A percentile compares a stretch with the other conserved stretches of the same genome.
These are phyloP conservation scores for Pleurotus sapidus DNA, from an alignment of 768 basidiomycete species.

Conservation along the genomic window DNA sequence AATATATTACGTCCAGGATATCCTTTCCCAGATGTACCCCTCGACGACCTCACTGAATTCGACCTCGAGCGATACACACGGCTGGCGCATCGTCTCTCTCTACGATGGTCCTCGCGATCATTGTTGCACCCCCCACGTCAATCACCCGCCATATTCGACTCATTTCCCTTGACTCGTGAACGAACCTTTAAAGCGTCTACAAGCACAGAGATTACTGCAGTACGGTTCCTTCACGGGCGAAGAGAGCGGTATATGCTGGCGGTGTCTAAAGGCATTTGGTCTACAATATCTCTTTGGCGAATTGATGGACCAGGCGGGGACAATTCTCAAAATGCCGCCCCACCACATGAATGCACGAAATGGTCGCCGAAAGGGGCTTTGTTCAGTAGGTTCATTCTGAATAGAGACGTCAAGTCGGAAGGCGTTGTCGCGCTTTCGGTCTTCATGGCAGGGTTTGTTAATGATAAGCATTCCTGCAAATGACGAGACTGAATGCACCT, in stretches of 20 bases:
- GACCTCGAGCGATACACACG: conserved; percentile 45
- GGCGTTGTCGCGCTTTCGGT: conserved; percentile 52
- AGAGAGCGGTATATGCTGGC: conserved; percentile 45
- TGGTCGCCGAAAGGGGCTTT: conserved; percentile 56
- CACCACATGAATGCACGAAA: conserved; percentile 16
- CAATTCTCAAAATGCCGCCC: conserved; percentile 18
- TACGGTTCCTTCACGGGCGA: conserved; percentile 49
- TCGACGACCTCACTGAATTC: conserved; percentile 33
- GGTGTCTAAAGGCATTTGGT: conserved; percentile 62
- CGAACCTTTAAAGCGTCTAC: conserved; percentile 28
- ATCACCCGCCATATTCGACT: neutral
- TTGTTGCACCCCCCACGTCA: neutral
- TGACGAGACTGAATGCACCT: neutral
- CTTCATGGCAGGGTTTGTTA: conserved; percentile 41
- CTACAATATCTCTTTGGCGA: conserved; percentile 53
- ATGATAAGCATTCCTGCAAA: neutral
- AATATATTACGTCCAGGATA: conserved; percentile 43
- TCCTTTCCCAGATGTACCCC: conserved; percentile 42
- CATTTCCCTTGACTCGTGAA: conserved; percentile 6
- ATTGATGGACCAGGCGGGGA: conserved; percentile 25
- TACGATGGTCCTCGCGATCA: conserved; percentile 40
- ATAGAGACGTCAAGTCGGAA: conserved; percentile 39
- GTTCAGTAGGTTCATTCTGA: conserved; percentile 51
- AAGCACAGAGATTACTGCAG: conserved; percentile 45
- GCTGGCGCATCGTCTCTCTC: conserved; percentile 42